Evolutionary conservation across 257 asterid genomes (phyloP), one percentile per base, ranked within the genome.

Genomic region (Osmanthus fragrans): DNA sequence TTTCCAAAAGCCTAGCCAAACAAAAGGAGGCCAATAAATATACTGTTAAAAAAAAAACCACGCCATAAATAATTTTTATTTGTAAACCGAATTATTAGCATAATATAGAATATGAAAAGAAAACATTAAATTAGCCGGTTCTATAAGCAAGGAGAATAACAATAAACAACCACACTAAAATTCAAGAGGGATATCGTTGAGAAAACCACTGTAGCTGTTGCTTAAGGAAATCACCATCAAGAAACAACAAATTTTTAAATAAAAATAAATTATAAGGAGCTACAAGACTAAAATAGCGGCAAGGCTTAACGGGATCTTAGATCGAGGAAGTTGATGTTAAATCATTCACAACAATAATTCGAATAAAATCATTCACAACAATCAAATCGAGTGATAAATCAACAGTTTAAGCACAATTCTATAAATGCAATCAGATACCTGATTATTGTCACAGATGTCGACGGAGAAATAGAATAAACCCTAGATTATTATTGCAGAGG

Each of bases 1-100:
- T 69, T 79, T 32, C 82, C 79, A 58, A 54, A 16, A 82, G 65
- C 82, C 84, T 78, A 78, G 80, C 76, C 83, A 80, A 76, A 76
- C 69, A 80, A 56, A 79, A 78, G 5, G 60, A 72, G 21, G 70
- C 27, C 60, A 19, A 74, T 67, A 10, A 75, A 39, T 73, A 23
- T 64, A 83, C 7, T 16, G 34, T 18, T 7, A 80, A 71, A 69
- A 13, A 69, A 13, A 64, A 64, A 27, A 76, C 12, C 32, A 58
- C 11, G 63, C 21, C 70, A 54, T 8, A 54, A 19, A n/a, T 51
- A 51, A 51, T 15, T 15, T 19, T 19, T 1, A 19, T 3, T n/a
- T n/a, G 56, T 16, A 15, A 0, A 47, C 54, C 56, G n/a, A 13
- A 16, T 47, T 47, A 47, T 47, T 47, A 16, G n/a, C 51, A 10